Evolutionary conservation across 176 grass and related monocot species (phyloP), one percentile per base, ranked within the genome.

Genomic region (Carex pumila): DNA sequence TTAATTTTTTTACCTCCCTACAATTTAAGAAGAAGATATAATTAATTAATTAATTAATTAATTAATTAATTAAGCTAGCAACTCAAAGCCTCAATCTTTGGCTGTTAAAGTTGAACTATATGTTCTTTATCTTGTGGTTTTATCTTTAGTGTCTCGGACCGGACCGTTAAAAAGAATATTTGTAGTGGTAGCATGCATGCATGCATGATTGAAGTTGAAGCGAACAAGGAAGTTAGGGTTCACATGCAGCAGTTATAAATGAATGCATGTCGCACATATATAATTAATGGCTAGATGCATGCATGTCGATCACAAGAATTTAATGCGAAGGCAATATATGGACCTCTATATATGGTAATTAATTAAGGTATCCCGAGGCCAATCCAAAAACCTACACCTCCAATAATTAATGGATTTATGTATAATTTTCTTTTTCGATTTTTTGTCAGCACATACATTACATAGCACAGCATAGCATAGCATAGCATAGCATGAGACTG

Each of bases 191-290:
- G 1, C 31, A 19, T 25, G n/a, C n/a, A 25, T 25, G n/a, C n/a
- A 25, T 25, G 25, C 25, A 25, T 25, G 25, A 25, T 25, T 25
- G 25, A 47, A 8, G 49, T 71, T 71, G 14, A 71, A 71, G 18
- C 34, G 58, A 50, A 10, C 6, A 52, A 81, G 25, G 25, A 52
- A 81, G n/a, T n/a, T n/a, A n/a, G 31, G 30, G n/a, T 59, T 81
- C 79, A 81, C 79, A 81, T 81, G 79, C 31, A 81, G 7, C 39
- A 4, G 31, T 19, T 81, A 81, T 34, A 81, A 80, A 58, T 41
- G 79, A 81, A 18, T 4, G 31, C 32, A 61, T 21, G 59, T 58
- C 55, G 75, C 53, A 45, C 43, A 61, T 25, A 25, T 25, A 25
- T 57, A 34, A 41, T 70, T 57, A 34, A 41, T 70, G n/a, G 79